Base-by-base conservation (phyloP, 176 grass and related monocot species). In the Aegilops bicornis region DNA sequence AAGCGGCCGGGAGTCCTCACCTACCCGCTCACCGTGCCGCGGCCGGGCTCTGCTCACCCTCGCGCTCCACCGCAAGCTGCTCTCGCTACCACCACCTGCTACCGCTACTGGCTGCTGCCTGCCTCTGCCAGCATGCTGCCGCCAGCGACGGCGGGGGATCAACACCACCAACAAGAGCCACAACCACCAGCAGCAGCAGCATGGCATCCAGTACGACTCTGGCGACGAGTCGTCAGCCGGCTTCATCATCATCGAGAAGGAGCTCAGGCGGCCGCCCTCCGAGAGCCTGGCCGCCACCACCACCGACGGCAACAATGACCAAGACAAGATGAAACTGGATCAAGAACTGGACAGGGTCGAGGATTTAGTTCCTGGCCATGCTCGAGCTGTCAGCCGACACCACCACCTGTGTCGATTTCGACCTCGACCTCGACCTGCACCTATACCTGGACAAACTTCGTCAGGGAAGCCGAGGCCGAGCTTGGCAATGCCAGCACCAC, bases 181-280 rank as follows among this genome's bases (percentile, higher is more conserved):
- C 4, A 25, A 8, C 33, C 39, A 8, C 3, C 20, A 25, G 24
- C 58, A 13, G 45, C 66, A 42, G 2, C 22, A 15, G 3, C 50
- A 54, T 54, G 50, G 50, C 50, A 54, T 54, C 1, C 50, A 54
- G 50, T 79, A 86, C 1, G 65, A 67, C 35, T 64, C 85, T 25
- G 76, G 69, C n/a, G 87, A 70, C 3, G 88, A 83, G 72, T 75
- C 42, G 5, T 91, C 89, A 23, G 78, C 29, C 1, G 88, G 83
- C 20, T 97, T 89, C 83, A 97, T 97, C 74, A 87, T 92, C 19
- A 94, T 97, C 6, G 95, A 97, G 76, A 92, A 94, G 79, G 59
- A 22, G 76, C 23, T 30, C 17, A 6, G 32, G 3, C 69, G 29
- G 4, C 86, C 86, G 12, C 90, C 89, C 0, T 94, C 91, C 0